A percentile compares a stretch with the other conserved stretches of the same genome.
Conservation (phyloP, 2,329 filamentous ascomycete species). For the Calonectria hawksworthii region DNA sequence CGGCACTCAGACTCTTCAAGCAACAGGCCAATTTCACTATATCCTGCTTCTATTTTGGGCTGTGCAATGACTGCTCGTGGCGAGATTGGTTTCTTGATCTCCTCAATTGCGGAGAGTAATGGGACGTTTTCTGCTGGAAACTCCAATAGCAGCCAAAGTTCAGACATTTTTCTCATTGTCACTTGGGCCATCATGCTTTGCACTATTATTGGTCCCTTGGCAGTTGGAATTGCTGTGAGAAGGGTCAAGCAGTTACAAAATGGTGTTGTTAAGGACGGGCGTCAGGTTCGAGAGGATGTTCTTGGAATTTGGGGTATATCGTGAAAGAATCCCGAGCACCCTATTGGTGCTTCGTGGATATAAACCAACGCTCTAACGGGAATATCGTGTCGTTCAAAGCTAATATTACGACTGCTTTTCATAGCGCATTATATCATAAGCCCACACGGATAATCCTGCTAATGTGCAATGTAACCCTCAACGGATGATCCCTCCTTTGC, state of each 20-base stretch:
- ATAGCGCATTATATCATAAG: not conserved
- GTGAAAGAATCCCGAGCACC: not conserved
- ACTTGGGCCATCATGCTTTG: conserved; percentile 70
- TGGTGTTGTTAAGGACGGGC: not conserved
- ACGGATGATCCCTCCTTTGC: conserved; percentile 46
- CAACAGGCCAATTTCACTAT: conserved; percentile 71
- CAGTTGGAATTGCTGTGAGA: conserved; percentile 61
- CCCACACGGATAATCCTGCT: not conserved
- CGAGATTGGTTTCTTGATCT: conserved; percentile 85
- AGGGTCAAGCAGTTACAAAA: not conserved
- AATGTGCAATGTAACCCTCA: not conserved
- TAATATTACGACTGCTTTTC: not conserved
- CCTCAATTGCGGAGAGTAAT: conserved; percentile 72
- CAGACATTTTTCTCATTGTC: conserved; percentile 65
- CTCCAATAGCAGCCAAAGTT: conserved; percentile 33
- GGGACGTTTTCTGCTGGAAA: conserved; percentile 53
- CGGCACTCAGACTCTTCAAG: conserved; percentile 35
- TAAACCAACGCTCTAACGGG: not conserved
- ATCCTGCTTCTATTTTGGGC: conserved; percentile 76
- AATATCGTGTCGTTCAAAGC: not conserved
- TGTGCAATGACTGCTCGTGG: conserved; percentile 81
- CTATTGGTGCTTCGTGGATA: not conserved
- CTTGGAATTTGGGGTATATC: conserved; percentile 9
- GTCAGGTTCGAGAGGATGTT: not conserved
- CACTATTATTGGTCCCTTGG: conserved; percentile 65